A percentile compares a stretch with the other conserved stretches of the same genome.
These are phyloP conservation scores for Hemisphaericaspora xylanilytica DNA, from an alignment of 1,139 yeast species.

Conservation along the genomic window DNA sequence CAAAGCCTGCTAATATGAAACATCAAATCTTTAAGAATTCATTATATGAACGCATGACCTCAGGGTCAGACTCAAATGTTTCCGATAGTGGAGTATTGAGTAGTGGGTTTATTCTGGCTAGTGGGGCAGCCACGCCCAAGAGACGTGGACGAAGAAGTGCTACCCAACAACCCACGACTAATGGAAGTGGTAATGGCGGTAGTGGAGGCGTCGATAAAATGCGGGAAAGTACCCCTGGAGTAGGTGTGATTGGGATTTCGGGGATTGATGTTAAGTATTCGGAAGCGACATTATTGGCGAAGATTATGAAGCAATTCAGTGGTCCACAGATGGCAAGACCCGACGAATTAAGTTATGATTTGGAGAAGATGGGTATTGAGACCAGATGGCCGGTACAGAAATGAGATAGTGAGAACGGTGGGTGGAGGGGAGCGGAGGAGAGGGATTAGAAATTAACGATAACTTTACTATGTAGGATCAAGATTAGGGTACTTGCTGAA, in stretches of 20 bases:
- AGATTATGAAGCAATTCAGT: conserved; percentile 43
- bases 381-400: conserved; percentile 34
- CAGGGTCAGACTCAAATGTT: conserved; percentile 43
- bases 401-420: no score
- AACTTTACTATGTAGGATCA: no score
- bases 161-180: conserved; percentile 8
- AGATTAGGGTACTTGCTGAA: no score
- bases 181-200: conserved; percentile 6
- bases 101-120: conserved; percentile 2
- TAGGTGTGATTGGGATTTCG: conserved; percentile 10
- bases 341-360: conserved; percentile 37
- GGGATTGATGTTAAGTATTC: conserved; percentile 28
- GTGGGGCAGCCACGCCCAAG: conserved; percentile 14
- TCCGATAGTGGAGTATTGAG: conserved; percentile 11
- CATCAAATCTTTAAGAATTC: conserved; percentile 44
- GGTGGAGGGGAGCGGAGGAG: no score
- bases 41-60: conserved; percentile 38
- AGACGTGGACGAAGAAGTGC: conserved; percentile 29
- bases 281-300: conserved; percentile 42
- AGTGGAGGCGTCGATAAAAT: conserved; percentile 11
- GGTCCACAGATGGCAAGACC: conserved; percentile 40
- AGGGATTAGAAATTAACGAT: no score
- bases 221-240: conserved; percentile 11
- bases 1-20: conserved; percentile 24
- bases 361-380: conserved; percentile 36